Base-by-base conservation (phyloP, 1,284 basidiomycete genomes). In the Phlebopus sp. region DNA sequence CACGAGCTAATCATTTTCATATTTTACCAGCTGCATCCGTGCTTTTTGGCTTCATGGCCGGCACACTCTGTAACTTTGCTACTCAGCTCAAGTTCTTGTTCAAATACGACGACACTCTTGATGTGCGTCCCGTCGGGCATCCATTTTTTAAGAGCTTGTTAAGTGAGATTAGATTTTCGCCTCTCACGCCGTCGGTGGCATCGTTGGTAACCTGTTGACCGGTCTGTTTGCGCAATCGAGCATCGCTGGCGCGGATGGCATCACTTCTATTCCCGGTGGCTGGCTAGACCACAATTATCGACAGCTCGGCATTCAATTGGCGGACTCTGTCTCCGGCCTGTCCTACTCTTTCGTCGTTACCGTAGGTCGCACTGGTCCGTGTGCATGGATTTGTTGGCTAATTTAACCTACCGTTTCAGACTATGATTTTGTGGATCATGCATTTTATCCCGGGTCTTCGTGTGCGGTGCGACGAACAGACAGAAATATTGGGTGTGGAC, bases 401-500 rank as follows among this genome's bases (percentile, higher is more conserved):
- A 60, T 21, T 5, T 14, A 8, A 29, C 21, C n/a, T 6, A n/a
- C 37, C 5, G 29, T 5, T 41, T 6, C 55, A 84, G 82, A 88
- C 90, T 10, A 77, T 93, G 69, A 90, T 97, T 66, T 78, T 92
- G 46, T 93, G 94, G 86, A 72, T 84, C 59, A 90, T 98, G 83
- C 93, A 98, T 76, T 92, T 77, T 69, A 90, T 97, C 60, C 96
- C 96, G 3, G 85, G 84, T 54, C 76, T 92, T 52, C 77, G 86
- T 46, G 79, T 99, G 39, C 85, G 93, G 50, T 78, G 80, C n/a
- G 70, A 74, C 27, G 93, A 96, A 59, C 89, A 93, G 55, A 81
- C 84, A 25, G 95, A 98, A 74, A 86, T 94, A 51, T 73, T 97
- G 50, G 96, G 96, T 54, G 85, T 97, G 53, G 96, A 98, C 67